Conservation (phyloP, 1,139 yeast species). For the Candida glucosophila region DNA sequence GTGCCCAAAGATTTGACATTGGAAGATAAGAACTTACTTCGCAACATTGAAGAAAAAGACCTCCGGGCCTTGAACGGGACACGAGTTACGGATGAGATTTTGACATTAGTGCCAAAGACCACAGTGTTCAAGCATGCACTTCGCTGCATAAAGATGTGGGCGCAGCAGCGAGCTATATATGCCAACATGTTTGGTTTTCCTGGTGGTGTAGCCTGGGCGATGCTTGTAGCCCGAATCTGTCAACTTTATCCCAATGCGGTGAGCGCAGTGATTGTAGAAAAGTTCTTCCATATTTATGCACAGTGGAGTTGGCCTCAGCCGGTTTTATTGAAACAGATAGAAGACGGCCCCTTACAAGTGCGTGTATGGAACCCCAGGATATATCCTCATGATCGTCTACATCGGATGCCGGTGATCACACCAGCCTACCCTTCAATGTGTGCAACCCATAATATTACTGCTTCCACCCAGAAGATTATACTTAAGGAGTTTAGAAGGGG, state of each 20-base stretch:
- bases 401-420: conserved; percentile 97
- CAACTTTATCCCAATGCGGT: conserved; percentile 95
- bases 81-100: conserved; percentile 91
- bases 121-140: conserved; percentile 89
- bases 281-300: conserved; percentile 76
- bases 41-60: conserved; percentile 86
- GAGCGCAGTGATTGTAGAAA: conserved; percentile 80
- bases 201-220: conserved; percentile 99
- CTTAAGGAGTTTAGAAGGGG: conserved; percentile 72
- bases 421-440: conserved; percentile 99
- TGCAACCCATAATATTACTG: conserved; percentile 92
- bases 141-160: conserved; percentile 93
- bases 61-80: conserved; percentile 89
- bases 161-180: conserved; percentile 87
- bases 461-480: conserved; percentile 77
- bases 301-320: conserved; percentile 99
- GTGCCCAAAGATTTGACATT: conserved; percentile 68
- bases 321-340: conserved; percentile 81
- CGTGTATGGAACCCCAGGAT: conserved; percentile 95
- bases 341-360: conserved; percentile 94
- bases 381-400: conserved; percentile 81
- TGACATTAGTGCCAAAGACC: conserved; percentile 83
- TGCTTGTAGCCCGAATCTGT: conserved; percentile 94
- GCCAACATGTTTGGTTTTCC: conserved; percentile 96
- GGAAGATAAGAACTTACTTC: conserved; percentile 74